Evolutionary conservation across 306 rosid genomes (phyloP), one percentile per base, ranked within the genome.

Genomic region (Comarum palustre): DNA sequence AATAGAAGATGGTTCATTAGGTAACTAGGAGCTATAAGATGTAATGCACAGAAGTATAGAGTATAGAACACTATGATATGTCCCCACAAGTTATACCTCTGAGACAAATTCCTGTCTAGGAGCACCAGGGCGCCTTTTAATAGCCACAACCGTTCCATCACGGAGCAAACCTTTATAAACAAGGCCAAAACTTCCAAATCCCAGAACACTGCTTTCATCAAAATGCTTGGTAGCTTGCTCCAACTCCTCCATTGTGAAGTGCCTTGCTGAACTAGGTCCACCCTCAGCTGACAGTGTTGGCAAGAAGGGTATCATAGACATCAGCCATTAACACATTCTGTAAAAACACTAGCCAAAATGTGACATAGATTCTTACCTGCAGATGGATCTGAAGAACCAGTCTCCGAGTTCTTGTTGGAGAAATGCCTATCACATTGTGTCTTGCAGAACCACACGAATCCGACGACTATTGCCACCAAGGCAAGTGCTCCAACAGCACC

Each of bases 381-480:
- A 77, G 85, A 77, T 45, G 87, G 85, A 77, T 84, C 83, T 51
- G 87, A 84, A 38, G 87, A 84, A 55, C 79, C 85, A 1, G 85
- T 84, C 19, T 84, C 87, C 0, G 87, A 84, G 42, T 72, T 80
- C 68, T 41, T 72, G 82, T 81, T 78, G 15, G 81, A 17, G 7
- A 71, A 50, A 41, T 60, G 75, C 60, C 67, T 75, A 58, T 24
- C 2, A 54, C 72, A 57, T 4, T 78, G 77, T 7, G 66, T 52
- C 72, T 69, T 84, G 83, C 70, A 78, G 55, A 84, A 73, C 85
- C 85, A 81, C 65, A 75, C 75, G 6, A 84, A 32, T 58, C 65
- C 81, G n/a, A 84, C 41, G 46, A 75, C 45, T 47, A 78, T 43
- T 14, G 68, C 74, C 12, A 68, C 59, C 58, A 78, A 27, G 48